phyloP scores from a whole-genome alignment of 2,329 filamentous ascomycete species.

The Neonectria hederae region DNA sequence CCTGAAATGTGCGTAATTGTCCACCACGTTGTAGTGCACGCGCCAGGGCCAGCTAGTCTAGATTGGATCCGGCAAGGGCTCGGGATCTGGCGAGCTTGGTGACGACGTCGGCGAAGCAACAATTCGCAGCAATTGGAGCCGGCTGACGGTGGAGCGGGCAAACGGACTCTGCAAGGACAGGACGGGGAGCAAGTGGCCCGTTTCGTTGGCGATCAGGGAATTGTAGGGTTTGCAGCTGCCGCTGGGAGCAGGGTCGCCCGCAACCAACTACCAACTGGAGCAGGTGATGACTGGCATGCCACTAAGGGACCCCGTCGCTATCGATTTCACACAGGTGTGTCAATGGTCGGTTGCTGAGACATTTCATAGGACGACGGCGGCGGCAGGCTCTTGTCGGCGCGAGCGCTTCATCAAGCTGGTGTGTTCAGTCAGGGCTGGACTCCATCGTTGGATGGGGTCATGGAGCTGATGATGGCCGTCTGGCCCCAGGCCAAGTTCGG shows the following conservation, averaged over 20 bases:
- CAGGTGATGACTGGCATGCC: constrained; percentile 39
- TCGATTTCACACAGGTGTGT: constrained; percentile 34
- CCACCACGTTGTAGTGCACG: constrained; percentile 40
- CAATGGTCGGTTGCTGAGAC: constrained; percentile 37
- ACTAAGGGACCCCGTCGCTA: constrained; percentile 34
- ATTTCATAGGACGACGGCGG: constrained; percentile 36
- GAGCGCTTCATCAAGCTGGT: constrained; percentile 24
- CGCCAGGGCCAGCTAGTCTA: constrained; percentile 38
- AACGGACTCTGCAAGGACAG: constrained; percentile 29
- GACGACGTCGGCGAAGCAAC: constrained; percentile 41
- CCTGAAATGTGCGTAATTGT: constrained; percentile 33
- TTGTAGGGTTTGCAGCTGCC: constrained; percentile 40
- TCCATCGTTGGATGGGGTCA: constrained; percentile 31
- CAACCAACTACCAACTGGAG: constrained; percentile 39
- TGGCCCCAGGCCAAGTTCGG: constrained; percentile 27
- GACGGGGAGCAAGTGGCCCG: constrained; percentile 31
- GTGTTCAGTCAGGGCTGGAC: constrained; percentile 12
- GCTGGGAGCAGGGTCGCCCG: constrained; percentile 29
- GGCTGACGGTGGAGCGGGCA: constrained; percentile 33
- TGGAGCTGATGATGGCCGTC: constrained; percentile 26
- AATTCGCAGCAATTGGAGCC: constrained; percentile 37
- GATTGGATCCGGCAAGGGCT: constrained; percentile 39
- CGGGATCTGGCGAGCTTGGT: constrained; percentile 41
- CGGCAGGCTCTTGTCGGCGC: constrained; percentile 27
- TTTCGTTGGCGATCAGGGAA: constrained; percentile 25